Evolutionary conservation across 371 early-diverging fungal genomes (phyloP), one percentile per base, ranked within the genome.

Genomic region (Basidiobolus meristosporus): DNA sequence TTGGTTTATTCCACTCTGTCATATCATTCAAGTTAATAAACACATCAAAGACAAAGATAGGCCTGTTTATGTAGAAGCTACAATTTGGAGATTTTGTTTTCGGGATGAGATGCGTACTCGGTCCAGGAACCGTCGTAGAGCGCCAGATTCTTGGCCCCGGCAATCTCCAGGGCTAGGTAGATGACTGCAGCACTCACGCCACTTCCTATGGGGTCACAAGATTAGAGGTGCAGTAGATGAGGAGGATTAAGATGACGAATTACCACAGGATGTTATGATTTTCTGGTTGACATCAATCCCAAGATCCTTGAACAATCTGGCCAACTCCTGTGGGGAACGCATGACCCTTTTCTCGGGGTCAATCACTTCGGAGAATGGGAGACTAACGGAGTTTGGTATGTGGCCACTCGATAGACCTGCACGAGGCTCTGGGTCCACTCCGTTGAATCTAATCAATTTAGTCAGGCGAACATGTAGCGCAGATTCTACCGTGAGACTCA

Each of bases 71-170:
- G n/a, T n/a, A n/a, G n/a, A n/a, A n/a, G n/a, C 26, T 26, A 26
- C 5, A 26, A 9, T 17, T 73, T 71, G 26, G 64, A 44, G 19
- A 75, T 75, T 35, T 65, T 52, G 35, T 65, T 66, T 38, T 69
- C 64, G 16, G 65, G 53, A 20, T 61, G 60, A 22, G 56, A 60
- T 19, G 81, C 83, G 47, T 83, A 86, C 45, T 86, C 84, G 7
- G 81, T 70, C 86, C 86, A 86, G 34, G 78, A 77, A 6, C 86
- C 86, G 50, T 86, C 86, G 53, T 75, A 86, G 3, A 86, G 68
- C 2, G 80, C 58, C 22, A 86, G 47, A 28, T 70, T 45, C 19
- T 60, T 50, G 17, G 70, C 67, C 3, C 78, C 82, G 1, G 63
- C 52, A 26, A 65, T 60, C 31, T 78, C 73, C 36, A 81, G 53